Base-by-base conservation (phyloP, 768 basidiomycete genomes). In the Galerina sulciceps region DNA sequence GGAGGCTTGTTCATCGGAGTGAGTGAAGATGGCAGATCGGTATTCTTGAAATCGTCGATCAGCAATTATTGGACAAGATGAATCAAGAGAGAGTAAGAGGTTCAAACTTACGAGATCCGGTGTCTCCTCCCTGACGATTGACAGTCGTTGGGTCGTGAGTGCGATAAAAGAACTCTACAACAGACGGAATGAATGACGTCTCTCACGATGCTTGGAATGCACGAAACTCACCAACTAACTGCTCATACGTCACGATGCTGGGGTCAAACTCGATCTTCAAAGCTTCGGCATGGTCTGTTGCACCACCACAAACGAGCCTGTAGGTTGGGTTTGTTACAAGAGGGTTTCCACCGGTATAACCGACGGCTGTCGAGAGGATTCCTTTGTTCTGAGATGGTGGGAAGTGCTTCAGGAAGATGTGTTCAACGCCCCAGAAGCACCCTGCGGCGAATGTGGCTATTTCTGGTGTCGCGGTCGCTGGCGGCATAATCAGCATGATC, bases 101-200 rank as follows among this genome's bases (percentile, higher is more conserved):
- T 20, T 18, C 34, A 22, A 4, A 83, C 88, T 62, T 67, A 94
- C 93, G 94, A 26, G 86, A 85, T 17, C 95, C 94, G 2, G 67
- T 69, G 66, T 96, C 94, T 1, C 67, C 79, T 26, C 94, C 94
- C 70, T 96, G 94, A 13, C 81, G 76, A 72, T 96, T 88, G 55
- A 81, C 67, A 0, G 92, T 91, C 41, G 94, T 96, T 2, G 96
- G 93, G 64, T 97, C 95, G 67, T 98, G 96, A 0, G 92, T 93
- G 45, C 96, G 84, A 73, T 94, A 96, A 75, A 96, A 96, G 79
- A 95, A 96, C 73, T 96, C 94, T 89, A 71, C 23, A 2, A 38
- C 49, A 52, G 10, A 38, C 52, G 22, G 46, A 44, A 31, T 54
- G 13, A 37, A 6, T 31, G 26, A 36, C 11, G 26, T n/a, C 38